These are phyloP conservation scores for Colletotrichum falcatum DNA, from an alignment of 2,329 filamentous ascomycete genomes.

Conservation along the genomic window DNA sequence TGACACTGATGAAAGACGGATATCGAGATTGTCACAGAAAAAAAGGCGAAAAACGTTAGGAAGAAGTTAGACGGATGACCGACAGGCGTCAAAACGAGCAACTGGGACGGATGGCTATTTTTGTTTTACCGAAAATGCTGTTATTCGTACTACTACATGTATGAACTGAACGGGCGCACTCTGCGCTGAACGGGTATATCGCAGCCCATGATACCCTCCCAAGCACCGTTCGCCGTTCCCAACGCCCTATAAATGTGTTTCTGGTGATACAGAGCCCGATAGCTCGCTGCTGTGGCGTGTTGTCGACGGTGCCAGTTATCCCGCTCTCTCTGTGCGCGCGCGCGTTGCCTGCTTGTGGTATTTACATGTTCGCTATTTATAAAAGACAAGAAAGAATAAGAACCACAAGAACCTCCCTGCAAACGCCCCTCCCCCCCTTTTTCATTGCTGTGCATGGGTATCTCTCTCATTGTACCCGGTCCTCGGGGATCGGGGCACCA, in stretches of 20 bases:
- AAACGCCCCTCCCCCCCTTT: constrained; percentile 13
- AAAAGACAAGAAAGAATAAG: neutral
- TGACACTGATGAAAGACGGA: neutral
- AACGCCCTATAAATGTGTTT: constrained; percentile 10
- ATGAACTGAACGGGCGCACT: constrained; percentile 27
- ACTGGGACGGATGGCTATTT: neutral
- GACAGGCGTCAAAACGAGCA: neutral
- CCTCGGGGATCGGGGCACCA: neutral
- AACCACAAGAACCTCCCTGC: neutral
- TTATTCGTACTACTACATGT: constrained; percentile 37
- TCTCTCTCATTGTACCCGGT: constrained; percentile 23
- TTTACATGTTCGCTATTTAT: neutral
- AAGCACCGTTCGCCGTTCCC: neutral
- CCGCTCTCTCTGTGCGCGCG: neutral
- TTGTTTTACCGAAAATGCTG: constrained; percentile 15
- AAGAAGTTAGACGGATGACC: neutral
- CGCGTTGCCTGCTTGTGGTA: neutral
- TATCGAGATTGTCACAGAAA: constrained; percentile 21
- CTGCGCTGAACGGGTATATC: constrained; percentile 34
- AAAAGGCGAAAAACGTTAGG: neutral
- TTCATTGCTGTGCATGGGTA: neutral
- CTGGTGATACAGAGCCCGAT: neutral
- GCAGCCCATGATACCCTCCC: constrained; percentile 23
- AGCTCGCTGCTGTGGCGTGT: neutral
- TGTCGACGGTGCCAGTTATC: neutral